Evolutionary conservation across 805 yeast genomes (phyloP).

Genomic region (Starmerella roubikii): DNA sequence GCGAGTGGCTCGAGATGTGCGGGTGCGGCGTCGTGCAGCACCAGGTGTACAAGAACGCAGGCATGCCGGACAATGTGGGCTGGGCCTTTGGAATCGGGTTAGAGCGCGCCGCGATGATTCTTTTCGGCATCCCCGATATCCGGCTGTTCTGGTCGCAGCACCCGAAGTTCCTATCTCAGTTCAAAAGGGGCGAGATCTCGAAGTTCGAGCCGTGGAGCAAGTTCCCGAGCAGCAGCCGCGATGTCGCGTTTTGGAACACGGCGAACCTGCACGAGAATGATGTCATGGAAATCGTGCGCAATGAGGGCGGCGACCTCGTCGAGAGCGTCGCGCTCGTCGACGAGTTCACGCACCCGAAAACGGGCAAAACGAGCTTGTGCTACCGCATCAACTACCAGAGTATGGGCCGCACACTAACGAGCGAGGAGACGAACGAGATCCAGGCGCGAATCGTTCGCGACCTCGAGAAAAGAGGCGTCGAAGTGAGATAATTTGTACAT

Average conservation of each 20-base stretch:
- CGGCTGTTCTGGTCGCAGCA: conserved; percentile 84
- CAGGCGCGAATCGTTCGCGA: conserved; percentile 52
- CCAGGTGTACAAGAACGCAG: conserved; percentile 62
- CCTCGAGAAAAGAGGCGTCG: conserved; percentile 35
- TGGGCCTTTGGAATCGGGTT: conserved; percentile 98
- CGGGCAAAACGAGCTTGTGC: conserved; percentile 63
- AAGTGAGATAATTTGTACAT: conserved; percentile 5
- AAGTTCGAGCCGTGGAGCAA: conserved; percentile 80
- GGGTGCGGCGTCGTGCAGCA: conserved; percentile 88
- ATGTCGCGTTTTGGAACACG: conserved; percentile 79
- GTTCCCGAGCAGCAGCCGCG: conserved; percentile 76
- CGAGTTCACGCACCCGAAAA: conserved; percentile 74
- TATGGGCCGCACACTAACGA: conserved; percentile 84
- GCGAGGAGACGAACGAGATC: conserved; percentile 63
- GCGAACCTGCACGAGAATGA: conserved; percentile 66
- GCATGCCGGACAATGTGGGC: conserved; percentile 48
- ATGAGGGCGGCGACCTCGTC: conserved; percentile 69
- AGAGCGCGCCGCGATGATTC: conserved; percentile 88
- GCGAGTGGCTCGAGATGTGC: conserved; percentile 93
- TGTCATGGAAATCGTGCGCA: conserved; percentile 81
- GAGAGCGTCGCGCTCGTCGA: conserved; percentile 74
- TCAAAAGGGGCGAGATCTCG: conserved; percentile 46
- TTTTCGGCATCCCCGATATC: conserved; percentile 92
- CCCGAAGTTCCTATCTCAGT: conserved; percentile 62
- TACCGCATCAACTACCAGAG: conserved; percentile 87